A percentile compares a stretch with the other conserved stretches of the same genome.
phyloP scores from a whole-genome alignment of 805 yeast species.

The Debaryomyces hansenii region DNA sequence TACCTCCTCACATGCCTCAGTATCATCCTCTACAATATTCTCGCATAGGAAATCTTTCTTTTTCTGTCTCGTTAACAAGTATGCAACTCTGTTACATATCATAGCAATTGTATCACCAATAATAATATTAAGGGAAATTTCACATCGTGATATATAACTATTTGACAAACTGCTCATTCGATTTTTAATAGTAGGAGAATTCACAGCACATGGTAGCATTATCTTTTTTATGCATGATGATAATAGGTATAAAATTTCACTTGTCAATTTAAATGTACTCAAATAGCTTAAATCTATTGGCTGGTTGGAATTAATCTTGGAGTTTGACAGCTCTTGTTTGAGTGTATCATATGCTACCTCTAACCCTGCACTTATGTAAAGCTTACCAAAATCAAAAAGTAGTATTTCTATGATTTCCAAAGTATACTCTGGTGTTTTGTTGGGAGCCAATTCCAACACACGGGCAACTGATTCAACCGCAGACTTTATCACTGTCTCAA shows the following conservation, averaged over 20 bases:
- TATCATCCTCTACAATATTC: conserved; percentile 48
- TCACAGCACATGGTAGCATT: conserved; percentile 70
- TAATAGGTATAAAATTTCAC: conserved; percentile 62
- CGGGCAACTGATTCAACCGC: conserved; percentile 79
- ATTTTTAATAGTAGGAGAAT: conserved; percentile 55
- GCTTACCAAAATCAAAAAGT: conserved; percentile 66
- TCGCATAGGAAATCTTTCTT: conserved; percentile 65
- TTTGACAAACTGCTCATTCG: conserved; percentile 64
- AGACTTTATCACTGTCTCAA: conserved; percentile 66
- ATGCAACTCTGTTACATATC: conserved; percentile 49
- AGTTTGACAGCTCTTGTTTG: conserved; percentile 30
- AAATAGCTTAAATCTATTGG: conserved; percentile 48
- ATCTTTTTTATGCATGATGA: conserved; percentile 75
- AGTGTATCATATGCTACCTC: conserved; percentile 62
- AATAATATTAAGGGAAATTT: conserved; percentile 63
- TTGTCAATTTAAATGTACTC: conserved; percentile 48
- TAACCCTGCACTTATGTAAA: conserved; percentile 72
- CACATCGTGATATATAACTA: conserved; percentile 57
- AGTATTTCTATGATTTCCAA: conserved; percentile 67
- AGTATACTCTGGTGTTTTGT: conserved; percentile 59
- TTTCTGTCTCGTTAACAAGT: conserved; percentile 60
- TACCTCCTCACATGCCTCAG: conserved; percentile 67
- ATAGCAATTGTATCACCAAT: conserved; percentile 58
- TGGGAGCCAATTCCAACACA: conserved; percentile 69
- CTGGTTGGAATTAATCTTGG: conserved; percentile 21